Evolutionary conservation across 164 flowering plant genomes (phyloP).

Genomic region (Kalanchoe fedtschenkoi): DNA sequence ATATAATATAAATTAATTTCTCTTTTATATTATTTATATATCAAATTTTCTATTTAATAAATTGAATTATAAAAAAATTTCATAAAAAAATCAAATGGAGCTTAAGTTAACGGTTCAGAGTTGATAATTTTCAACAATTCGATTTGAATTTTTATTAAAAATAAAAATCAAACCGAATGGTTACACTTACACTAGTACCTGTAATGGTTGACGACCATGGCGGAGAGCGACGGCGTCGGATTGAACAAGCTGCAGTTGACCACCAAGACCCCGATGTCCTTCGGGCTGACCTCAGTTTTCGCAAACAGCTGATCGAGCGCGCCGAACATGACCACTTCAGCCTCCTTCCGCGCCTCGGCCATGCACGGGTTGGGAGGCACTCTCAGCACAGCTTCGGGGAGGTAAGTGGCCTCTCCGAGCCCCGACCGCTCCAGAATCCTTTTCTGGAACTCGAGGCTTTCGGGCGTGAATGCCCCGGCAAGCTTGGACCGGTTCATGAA

Average conservation of each 20-base stretch:
- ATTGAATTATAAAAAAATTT: too few relatives aligned
- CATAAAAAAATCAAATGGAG: too few relatives aligned
- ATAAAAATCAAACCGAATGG: too few relatives aligned
- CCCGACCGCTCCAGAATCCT: slow-evolving; percentile 20
- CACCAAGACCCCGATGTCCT: slow-evolving; percentile 19
- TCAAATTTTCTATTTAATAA: too few relatives aligned
- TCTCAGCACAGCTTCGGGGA: slow-evolving; percentile 8
- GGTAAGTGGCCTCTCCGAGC: slow-evolving; percentile 11
- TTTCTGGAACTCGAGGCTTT: slow-evolving; percentile 12
- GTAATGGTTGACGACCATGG: slow-evolving; percentile 20
- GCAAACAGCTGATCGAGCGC: slow-evolving; percentile 18
- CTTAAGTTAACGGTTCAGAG: too few relatives aligned
- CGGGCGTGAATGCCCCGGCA: background rate
- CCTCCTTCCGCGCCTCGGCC: slow-evolving; percentile 16
- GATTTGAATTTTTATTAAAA: too few relatives aligned
- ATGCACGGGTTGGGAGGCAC: slow-evolving; percentile 11
- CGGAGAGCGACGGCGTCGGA: slow-evolving; percentile 21
- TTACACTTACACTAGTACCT: too few relatives aligned
- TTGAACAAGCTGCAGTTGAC: slow-evolving; percentile 21
- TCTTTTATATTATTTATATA: too few relatives aligned
- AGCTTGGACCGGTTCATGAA: slow-evolving; percentile 9
- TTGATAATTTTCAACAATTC: too few relatives aligned
- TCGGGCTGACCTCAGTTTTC: slow-evolving; percentile 15
- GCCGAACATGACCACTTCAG: slow-evolving; percentile 18
- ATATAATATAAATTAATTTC: too few relatives aligned